phyloP scores from a whole-genome alignment of 2,329 filamentous ascomycete genomes.

The Fusarium sp. region DNA sequence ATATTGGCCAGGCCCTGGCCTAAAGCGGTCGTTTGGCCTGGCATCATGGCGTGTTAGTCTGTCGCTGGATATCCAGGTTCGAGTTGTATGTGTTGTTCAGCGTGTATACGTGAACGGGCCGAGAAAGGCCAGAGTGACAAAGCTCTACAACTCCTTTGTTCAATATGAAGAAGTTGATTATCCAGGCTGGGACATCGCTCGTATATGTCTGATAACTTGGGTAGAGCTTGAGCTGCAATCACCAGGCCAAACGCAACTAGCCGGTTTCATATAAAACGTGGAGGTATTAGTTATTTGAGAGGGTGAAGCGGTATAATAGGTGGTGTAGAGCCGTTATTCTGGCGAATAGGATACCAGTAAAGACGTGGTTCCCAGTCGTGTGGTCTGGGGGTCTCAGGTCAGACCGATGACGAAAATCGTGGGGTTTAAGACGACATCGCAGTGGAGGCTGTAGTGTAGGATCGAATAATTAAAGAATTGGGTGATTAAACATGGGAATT shows the following conservation, averaged over 20 bases:
- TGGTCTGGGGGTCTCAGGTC: constrained; percentile 33
- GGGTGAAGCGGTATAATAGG: constrained; percentile 11
- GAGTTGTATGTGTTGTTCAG: not conserved
- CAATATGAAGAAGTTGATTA: not conserved
- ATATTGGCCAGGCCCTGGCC: constrained; percentile 83
- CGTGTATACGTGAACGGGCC: not conserved
- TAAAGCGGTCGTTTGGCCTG: constrained; percentile 64
- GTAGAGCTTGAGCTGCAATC: constrained; percentile 11
- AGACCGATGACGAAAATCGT: constrained; percentile 49
- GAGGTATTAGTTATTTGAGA: constrained; percentile 28
- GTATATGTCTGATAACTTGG: constrained; percentile 1
- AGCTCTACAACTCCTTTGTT: not conserved
- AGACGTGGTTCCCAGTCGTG: constrained; percentile 23
- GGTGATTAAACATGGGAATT: constrained; percentile 3
- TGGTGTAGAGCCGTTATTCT: constrained; percentile 15
- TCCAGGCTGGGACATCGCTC: constrained; percentile 1
- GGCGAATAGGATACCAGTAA: constrained; percentile 36
- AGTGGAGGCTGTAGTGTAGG: not conserved
- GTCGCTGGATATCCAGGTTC: too few relatives aligned
- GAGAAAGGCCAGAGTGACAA: not conserved
- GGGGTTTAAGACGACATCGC: constrained; percentile 48
- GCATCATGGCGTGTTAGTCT: constrained; percentile 29
- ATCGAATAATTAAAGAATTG: constrained; percentile 14
- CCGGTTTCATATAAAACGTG: constrained; percentile 27
- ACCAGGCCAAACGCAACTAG: constrained; percentile 18